phyloP scores from a whole-genome alignment of 139 green algal genomes.

The Tetraselmis striata region DNA sequence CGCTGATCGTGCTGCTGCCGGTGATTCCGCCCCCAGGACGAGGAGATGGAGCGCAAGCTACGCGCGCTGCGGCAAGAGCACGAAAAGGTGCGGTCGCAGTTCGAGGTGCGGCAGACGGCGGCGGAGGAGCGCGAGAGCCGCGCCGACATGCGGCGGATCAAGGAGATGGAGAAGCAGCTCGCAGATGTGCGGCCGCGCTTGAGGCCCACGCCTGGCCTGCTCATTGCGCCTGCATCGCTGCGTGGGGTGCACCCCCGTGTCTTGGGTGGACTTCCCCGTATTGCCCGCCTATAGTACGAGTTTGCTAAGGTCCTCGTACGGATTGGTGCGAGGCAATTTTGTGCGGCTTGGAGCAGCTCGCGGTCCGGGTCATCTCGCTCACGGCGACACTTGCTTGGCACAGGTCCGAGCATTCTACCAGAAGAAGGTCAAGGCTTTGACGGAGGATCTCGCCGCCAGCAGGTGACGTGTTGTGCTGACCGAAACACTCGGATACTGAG shows the following conservation, averaged over 20 bases:
- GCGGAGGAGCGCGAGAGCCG: not conserved
- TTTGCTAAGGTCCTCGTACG: too few species aligned
- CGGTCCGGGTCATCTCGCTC: too few species aligned
- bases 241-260: too few species aligned
- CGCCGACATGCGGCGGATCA: not conserved
- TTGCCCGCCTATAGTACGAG: too few species aligned
- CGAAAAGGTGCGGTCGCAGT: not conserved
- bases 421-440: not conserved
- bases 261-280: too few species aligned
- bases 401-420: not conserved
- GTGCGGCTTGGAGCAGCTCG: too few species aligned
- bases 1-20: too few species aligned
- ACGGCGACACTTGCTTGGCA: not conserved
- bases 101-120: not conserved
- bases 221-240: too few species aligned
- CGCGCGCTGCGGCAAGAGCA: not conserved
- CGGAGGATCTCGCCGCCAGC: not conserved
- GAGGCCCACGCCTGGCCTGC: too few species aligned
- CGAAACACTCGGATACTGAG: too few species aligned
- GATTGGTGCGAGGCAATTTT: too few species aligned
- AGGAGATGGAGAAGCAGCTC: not conserved
- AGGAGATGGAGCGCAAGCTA: not conserved
- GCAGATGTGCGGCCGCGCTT: not conserved
- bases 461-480: not conserved
- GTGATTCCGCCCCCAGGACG: too few species aligned